Base-by-base conservation (phyloP, 768 basidiomycete species). In the Kockovaella imperatae region DNA sequence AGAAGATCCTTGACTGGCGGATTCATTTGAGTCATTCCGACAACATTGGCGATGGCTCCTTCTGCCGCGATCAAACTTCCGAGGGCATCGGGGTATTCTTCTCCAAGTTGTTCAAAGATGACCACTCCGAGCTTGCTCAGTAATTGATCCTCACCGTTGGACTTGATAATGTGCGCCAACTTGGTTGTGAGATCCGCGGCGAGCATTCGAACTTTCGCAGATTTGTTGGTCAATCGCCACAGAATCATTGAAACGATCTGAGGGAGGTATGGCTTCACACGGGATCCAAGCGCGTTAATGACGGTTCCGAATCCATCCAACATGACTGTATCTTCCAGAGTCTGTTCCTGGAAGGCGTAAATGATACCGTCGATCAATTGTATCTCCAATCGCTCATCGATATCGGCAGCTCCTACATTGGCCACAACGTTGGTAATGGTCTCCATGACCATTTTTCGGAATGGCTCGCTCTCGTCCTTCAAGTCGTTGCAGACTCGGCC, bases 1-100 rank as follows among this genome's bases (percentile, higher is more conserved):
- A 99, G 70, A 49, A 99, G 82, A 78, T 99, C 95, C 72, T 99
- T 99, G 23, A 99, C 91, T 0, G 95, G 95, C 13, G 95, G 95
- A 70, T 95, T 96, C 95, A 99, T 99, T 71, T 96, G 89, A 8
- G 95, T 95, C 95, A 97, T 99, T 73, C 95, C 95, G 54, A 99
- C 95, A 42, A 97, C 95, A 62, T 97, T 97, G 57, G 95, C 95
- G 63, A 99, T 97, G 40, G 95, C 95, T 55, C 89, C 93, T 64
- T 90, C 88, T 35, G 95, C 95, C 40, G 93, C 91, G 71, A 97
- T 99, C 72, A 99, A 93, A 75, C 93, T 76, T 68, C 95, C 95
- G 28, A 99, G 79, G 0, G 95, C 97, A 71, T 99, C 95, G 14
- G 95, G 95, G 65, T 97, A 99, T 75, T 99, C 95, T 75, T 97